Evolutionary conservation across 1,284 basidiomycete species (phyloP).

Genomic region (Ustilago hordei): DNA sequence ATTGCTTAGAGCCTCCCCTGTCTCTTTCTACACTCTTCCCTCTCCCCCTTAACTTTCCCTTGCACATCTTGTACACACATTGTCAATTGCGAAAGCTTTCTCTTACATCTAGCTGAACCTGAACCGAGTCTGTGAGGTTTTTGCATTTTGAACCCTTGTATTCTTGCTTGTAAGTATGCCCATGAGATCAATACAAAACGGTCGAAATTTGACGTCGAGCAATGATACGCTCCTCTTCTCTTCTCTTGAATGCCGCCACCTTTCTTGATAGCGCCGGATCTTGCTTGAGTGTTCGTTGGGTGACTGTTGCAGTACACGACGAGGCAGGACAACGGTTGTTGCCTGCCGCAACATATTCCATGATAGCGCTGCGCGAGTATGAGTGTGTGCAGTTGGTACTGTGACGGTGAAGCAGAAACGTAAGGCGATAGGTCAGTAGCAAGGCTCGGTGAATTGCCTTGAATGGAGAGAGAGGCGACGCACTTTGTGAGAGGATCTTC

Average conservation of each 20-base stretch:
- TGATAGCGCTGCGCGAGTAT: constrained; percentile 38
- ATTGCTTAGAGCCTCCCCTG: constrained; percentile 72
- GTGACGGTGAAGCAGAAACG: neutral
- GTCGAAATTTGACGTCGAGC: constrained; percentile 37
- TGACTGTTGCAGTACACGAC: constrained; percentile 25
- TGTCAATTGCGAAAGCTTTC: constrained; percentile 13
- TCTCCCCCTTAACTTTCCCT: neutral
- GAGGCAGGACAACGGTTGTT: constrained; percentile 46
- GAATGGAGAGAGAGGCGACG: neutral
- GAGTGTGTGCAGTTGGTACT: constrained; percentile 39
- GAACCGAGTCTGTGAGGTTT: neutral
- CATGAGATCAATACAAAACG: constrained; percentile 25
- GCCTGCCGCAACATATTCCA: constrained; percentile 30
- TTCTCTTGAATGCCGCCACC: constrained; percentile 45
- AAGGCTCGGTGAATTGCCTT: neutral
- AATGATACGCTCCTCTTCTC: constrained; percentile 40
- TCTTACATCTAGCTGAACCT: neutral
- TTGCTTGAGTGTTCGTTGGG: constrained; percentile 20
- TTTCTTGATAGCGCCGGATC: constrained; percentile 35
- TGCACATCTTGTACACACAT: constrained; percentile 1
- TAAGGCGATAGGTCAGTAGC: neutral
- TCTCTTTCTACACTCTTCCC: neutral
- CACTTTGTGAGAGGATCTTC: constrained; percentile 58
- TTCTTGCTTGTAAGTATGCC: constrained; percentile 3
- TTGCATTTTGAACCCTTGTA: neutral